A percentile compares a stretch with the other conserved stretches of the same genome.
phyloP scores from a whole-genome alignment of 441 rosid genomes.

The Rhodomyrtus psidioides region DNA sequence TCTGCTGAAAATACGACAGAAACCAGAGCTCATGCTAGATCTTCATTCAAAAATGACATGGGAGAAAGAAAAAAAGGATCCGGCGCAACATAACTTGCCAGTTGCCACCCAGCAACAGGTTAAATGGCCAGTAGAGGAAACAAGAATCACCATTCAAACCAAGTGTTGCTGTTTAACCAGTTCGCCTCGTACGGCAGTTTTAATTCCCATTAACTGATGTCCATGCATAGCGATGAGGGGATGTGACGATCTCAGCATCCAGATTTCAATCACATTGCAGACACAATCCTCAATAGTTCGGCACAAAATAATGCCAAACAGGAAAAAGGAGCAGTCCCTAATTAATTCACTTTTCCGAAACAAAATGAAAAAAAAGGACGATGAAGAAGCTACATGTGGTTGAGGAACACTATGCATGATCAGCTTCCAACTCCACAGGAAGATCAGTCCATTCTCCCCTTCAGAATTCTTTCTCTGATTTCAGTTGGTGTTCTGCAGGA shows the following conservation, averaged over 20 bases:
- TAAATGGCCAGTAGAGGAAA: background rate
- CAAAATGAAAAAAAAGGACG: background rate
- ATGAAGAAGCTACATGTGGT: background rate
- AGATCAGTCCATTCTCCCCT: constrained; percentile 92
- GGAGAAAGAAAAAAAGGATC: background rate
- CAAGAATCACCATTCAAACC: background rate
- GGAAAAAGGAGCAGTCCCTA: background rate
- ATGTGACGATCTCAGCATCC: background rate
- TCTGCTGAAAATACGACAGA: background rate
- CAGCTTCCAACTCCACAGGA: background rate
- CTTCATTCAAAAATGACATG: background rate
- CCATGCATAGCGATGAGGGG: background rate
- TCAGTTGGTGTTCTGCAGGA: constrained; percentile 78
- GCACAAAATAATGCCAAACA: background rate
- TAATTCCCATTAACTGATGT: background rate
- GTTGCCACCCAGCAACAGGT: background rate
- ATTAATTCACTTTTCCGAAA: background rate
- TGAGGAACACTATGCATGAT: background rate
- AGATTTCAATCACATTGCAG: background rate
- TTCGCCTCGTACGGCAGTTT: background rate
- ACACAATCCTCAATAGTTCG: background rate
- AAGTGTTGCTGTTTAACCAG: background rate
- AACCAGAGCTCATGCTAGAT: background rate
- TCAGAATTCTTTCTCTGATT: constrained; percentile 71
- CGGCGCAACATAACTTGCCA: background rate